Evolutionary conservation across 306 rosid genomes (phyloP), one percentile per base, ranked within the genome.

Genomic region (Crotalaria pallida): DNA sequence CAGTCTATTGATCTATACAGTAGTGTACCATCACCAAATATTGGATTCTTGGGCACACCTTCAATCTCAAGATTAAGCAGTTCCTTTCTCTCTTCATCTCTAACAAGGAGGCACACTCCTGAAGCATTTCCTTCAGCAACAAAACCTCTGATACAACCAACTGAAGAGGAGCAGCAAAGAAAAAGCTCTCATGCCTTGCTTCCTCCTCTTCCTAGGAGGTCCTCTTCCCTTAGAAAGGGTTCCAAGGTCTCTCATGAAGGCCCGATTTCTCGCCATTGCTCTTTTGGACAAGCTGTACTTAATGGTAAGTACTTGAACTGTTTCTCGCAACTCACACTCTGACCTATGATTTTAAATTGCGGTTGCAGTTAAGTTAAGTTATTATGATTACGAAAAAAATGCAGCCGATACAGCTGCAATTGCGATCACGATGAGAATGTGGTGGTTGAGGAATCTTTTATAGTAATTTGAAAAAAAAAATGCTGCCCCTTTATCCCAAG

Each of bases 71-170:
- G 96, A 85, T 68, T 95, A 36, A 88, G 99, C 72, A 89, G 99
- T 65, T 95, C 99, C 0, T 95, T 86, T 78, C 90, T 94, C 13
- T 90, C 97, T 27, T 72, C 99, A 22, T 87, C 99, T 40, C 73
- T 95, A 41, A 91, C 99, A 65, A 95, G 92, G 75, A 91, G 99
- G 81, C 81, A 88, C 91, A 91, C 99, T 65, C 99, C 97, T 11
- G 99, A 95, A 77, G 17, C 79, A 3, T 80, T 88, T 52, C 81
- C 91, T n/a, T 64, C 87, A 17, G 80, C 68, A 31, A 27, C 91
- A 21, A 95, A 85, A 62, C 97, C 97, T 43, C 61, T 84, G 29
- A 64, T 89, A 43, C 82, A 78, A 17, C 70, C 75, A 2, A 23
- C 57, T 27, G 89, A 75, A 9, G 88, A 87, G 6, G 87, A 87